Evolutionary conservation across 768 basidiomycete genomes (phyloP).

Genomic region (Lactarius vividus): DNA sequence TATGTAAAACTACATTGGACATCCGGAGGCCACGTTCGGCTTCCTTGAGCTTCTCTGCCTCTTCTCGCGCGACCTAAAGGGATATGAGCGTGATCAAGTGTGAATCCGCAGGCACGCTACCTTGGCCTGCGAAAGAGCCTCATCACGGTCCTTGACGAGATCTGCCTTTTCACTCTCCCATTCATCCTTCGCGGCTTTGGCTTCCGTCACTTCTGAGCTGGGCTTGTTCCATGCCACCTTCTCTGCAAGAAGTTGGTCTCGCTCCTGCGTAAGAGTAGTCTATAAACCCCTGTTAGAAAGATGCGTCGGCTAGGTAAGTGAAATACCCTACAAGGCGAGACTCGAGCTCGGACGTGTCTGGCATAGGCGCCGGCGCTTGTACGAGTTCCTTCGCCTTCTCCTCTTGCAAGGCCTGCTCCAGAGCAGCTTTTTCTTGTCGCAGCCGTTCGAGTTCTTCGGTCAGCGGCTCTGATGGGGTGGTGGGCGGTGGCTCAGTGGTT

Average conservation of each 20-base stretch:
- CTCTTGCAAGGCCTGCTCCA: slow-evolving; percentile 41
- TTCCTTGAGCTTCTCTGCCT: slow-evolving; percentile 30
- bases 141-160: slow-evolving; percentile 55
- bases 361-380: slow-evolving; percentile 18
- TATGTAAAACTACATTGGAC: slow-evolving; percentile 26
- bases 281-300: slow-evolving; percentile 29
- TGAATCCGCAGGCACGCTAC: slow-evolving; percentile 36
- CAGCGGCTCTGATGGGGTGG: slow-evolving; percentile 12
- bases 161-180: slow-evolving; percentile 64
- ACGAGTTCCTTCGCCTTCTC: slow-evolving; percentile 34
- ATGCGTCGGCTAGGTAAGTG: not conserved
- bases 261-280: slow-evolving; percentile 55
- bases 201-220: slow-evolving; percentile 24
- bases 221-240: slow-evolving; percentile 46
- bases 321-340: slow-evolving; percentile 36
- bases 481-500: not conserved
- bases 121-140: slow-evolving; percentile 57
- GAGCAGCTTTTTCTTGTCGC: slow-evolving; percentile 35
- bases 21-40: slow-evolving; percentile 29
- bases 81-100: not conserved
- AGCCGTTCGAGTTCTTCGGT: slow-evolving; percentile 35
- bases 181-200: slow-evolving; percentile 33
- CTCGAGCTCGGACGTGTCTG: slow-evolving; percentile 27
- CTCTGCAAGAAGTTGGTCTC: slow-evolving; percentile 60
- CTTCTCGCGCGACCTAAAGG: slow-evolving; percentile 28